A percentile compares a stretch with the other conserved stretches of the same genome.
Conservation (phyloP, 495 filamentous ascomycete species). For the Aspergillus heteromorphus region DNA sequence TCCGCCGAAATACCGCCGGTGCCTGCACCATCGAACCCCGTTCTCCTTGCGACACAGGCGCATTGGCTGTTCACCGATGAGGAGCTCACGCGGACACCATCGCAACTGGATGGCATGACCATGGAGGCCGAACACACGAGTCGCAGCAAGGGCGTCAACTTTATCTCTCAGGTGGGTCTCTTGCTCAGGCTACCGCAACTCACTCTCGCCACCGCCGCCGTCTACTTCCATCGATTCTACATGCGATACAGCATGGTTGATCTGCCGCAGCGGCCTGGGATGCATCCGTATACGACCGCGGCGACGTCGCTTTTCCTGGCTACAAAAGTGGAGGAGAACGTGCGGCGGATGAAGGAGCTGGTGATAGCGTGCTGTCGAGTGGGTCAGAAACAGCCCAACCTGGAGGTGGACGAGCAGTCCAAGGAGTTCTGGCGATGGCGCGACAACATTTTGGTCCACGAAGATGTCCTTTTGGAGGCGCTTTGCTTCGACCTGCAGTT, state of each 20-base stretch:
- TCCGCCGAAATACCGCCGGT: conserved; percentile 34
- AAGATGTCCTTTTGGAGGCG: conserved; percentile 85
- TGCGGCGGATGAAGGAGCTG: conserved; percentile 86
- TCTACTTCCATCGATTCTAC: conserved; percentile 92
- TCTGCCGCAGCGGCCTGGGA: conserved; percentile 52
- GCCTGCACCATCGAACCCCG: conserved; percentile 42
- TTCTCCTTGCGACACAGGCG: conserved; percentile 49
- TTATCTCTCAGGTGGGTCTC: conserved; percentile 90
- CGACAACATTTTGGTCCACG: conserved; percentile 82
- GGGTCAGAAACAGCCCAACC: conserved; percentile 84
- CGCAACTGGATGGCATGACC: conserved; percentile 73
- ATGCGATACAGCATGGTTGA: conserved; percentile 79
- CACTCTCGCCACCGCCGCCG: conserved; percentile 83
- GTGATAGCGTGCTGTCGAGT: conserved; percentile 90
- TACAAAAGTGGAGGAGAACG: conserved; percentile 94
- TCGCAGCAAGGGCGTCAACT: conserved; percentile 88
- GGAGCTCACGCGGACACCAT: conserved; percentile 77
- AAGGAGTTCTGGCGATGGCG: conserved; percentile 98
- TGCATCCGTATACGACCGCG: conserved; percentile 86
- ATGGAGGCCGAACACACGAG: conserved; percentile 68
- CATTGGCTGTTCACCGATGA: conserved; percentile 91
- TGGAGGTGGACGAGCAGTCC: conserved; percentile 86
- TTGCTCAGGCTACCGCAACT: conserved; percentile 88
- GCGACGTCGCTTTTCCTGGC: conserved; percentile 88
- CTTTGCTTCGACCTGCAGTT: conserved; percentile 92